Conservation (phyloP, 2,329 filamentous ascomycete species). For the Cyphellophora europaea region DNA sequence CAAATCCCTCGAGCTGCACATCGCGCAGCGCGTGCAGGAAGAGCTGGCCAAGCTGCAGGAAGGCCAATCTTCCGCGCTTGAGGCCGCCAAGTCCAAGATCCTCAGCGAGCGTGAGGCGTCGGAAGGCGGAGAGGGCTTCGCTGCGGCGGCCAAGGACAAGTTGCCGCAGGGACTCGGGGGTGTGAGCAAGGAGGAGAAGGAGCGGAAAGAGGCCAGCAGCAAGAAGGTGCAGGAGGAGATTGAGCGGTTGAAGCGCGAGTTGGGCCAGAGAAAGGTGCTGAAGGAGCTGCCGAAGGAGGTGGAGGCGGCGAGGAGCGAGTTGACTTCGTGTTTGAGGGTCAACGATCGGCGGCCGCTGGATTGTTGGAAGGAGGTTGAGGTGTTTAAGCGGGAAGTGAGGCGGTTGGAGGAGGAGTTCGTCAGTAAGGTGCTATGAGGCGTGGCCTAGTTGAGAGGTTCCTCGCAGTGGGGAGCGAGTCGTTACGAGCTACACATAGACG, state of each 20-base stretch:
- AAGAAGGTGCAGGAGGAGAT: slow-evolving; percentile 49
- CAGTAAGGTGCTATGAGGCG: slow-evolving; percentile 56
- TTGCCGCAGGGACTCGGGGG: slow-evolving; percentile 7
- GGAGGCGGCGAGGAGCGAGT: slow-evolving; percentile 63
- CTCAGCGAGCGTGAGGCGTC: slow-evolving; percentile 4
- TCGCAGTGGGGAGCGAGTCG: too few species aligned
- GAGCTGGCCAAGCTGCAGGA: slow-evolving; percentile 75
- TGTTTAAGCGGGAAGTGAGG: slow-evolving; percentile 81
- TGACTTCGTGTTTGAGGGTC: slow-evolving; percentile 70
- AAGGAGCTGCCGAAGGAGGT: slow-evolving; percentile 60
- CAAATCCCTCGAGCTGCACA: slow-evolving; percentile 73
- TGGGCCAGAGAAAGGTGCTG: slow-evolving; percentile 52
- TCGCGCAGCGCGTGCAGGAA: slow-evolving; percentile 75
- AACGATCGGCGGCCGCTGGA: slow-evolving; percentile 84
- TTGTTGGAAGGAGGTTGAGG: slow-evolving; percentile 89
- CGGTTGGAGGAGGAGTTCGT: slow-evolving; percentile 82
- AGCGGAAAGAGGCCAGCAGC: slow-evolving; percentile 10
- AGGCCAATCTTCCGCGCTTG: slow-evolving; percentile 60
- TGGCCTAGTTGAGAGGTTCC: too few species aligned
- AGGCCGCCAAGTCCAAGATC: slow-evolving; percentile 56
- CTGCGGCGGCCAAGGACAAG: slow-evolving; percentile 6
- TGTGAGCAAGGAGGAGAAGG: slow-evolving; percentile 10
- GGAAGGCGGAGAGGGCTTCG: slow-evolving; percentile 6
- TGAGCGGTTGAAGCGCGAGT: slow-evolving; percentile 36
- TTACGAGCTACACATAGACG: too few species aligned